Evolutionary conservation across 169 alveolate genomes (phyloP).

Genomic region (Plasmodium fragile): DNA sequence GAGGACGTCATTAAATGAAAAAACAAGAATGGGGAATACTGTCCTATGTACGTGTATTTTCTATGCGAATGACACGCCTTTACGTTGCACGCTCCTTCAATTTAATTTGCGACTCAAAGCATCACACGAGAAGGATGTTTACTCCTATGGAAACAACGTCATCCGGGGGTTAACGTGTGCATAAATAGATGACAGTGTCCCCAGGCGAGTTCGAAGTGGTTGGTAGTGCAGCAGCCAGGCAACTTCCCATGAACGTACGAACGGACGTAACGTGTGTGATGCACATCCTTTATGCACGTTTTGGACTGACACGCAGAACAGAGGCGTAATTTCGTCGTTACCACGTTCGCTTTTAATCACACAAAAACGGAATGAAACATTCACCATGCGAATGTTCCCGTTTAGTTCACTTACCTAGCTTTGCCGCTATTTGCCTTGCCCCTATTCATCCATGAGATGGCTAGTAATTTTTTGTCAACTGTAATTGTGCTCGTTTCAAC

Average conservation of each 20-base stretch:
- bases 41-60: neutral
- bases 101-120: neutral
- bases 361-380: neutral
- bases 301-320: neutral
- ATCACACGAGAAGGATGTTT: neutral
- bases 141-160: neutral
- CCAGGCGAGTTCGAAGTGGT: neutral
- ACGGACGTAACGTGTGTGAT: neutral
- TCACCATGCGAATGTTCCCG: neutral
- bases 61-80: neutral
- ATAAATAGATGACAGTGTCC: neutral
- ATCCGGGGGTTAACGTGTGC: neutral
- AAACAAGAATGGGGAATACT: neutral
- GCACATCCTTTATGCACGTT: neutral
- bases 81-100: neutral
- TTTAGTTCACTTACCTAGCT: neutral
- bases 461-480: constrained; percentile 10
- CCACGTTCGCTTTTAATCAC: neutral
- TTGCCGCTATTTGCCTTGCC: neutral
- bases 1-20: neutral
- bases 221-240: neutral
- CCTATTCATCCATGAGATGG: neutral
- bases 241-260: neutral
- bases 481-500: constrained; percentile 13
- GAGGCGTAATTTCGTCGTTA: neutral